Evolutionary conservation across 805 yeast genomes (phyloP).

Genomic region (Nakazawaea wyomingensis): DNA sequence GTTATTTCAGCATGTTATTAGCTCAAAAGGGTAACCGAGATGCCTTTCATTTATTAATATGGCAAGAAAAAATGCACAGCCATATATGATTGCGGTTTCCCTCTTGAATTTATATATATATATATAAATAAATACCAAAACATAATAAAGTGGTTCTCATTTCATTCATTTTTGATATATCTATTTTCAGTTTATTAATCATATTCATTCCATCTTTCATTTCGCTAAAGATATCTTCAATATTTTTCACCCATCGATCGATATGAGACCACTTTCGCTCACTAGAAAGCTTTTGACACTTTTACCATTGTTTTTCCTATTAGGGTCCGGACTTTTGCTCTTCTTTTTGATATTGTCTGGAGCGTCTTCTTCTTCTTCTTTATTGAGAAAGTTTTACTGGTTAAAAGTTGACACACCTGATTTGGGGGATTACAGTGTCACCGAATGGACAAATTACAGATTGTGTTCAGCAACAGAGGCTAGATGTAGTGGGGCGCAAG

Average conservation of each 20-base stretch:
- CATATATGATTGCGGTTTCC: slow-evolving; percentile 10
- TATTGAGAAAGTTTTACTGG: slow-evolving; percentile 72
- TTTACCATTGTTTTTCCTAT: slow-evolving; percentile 7
- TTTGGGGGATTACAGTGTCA: slow-evolving; percentile 39
- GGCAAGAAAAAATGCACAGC: slow-evolving; percentile 3
- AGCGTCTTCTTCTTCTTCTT: slow-evolving; percentile 38
- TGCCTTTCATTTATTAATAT: no score
- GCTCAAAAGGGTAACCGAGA: no score
- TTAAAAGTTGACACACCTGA: slow-evolving; percentile 65
- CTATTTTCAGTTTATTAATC: no score
- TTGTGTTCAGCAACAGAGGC: slow-evolving; percentile 41
- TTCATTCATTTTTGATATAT: no score
- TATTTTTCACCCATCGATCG: no score
- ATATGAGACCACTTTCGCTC: slow-evolving; percentile 8
- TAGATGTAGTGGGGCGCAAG: slow-evolving; percentile 47
- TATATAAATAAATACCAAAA: no score
- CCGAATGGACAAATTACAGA: slow-evolving; percentile 85
- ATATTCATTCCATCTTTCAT: background rate
- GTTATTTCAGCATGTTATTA: no score
- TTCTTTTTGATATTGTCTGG: slow-evolving; percentile 70
- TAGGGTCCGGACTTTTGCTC: slow-evolving; percentile 19
- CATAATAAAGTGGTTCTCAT: no score
- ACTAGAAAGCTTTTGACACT: slow-evolving; percentile 8
- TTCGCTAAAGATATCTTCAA: no score
- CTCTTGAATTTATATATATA: no score